Evolutionary conservation across 768 basidiomycete genomes (phyloP).

Genomic region (Pleurotus pulmonarius): DNA sequence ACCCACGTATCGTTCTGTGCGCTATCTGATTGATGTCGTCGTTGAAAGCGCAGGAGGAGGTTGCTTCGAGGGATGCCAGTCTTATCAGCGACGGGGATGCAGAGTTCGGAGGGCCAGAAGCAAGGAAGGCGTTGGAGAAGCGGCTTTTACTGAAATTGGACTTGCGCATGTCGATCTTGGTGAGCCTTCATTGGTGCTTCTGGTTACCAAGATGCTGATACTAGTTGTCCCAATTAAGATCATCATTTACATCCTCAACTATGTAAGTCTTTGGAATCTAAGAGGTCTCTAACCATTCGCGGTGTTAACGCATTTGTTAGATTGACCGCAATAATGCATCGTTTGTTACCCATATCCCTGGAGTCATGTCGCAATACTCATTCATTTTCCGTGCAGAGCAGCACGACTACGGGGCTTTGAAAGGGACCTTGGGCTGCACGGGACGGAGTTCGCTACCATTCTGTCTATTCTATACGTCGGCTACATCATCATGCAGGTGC

Average conservation of each 20-base stretch:
- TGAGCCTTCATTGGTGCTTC: background rate
- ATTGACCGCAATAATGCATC: constrained; percentile 71
- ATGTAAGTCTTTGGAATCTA: constrained; percentile 16
- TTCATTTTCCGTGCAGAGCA: constrained; percentile 32
- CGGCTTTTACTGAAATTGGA: constrained; percentile 47
- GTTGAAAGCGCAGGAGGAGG: constrained; percentile 16
- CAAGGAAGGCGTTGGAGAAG: constrained; percentile 22
- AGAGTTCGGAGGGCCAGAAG: constrained; percentile 10
- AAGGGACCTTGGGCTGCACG: constrained; percentile 51
- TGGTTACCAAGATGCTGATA: background rate
- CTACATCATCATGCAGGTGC: constrained; percentile 70
- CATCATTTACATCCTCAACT: constrained; percentile 45
- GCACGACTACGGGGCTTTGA: constrained; percentile 67
- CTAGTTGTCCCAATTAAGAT: constrained; percentile 17
- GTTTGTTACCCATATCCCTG: constrained; percentile 27
- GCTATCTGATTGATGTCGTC: constrained; percentile 22
- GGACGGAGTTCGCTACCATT: constrained; percentile 58
- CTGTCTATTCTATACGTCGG: constrained; percentile 64
- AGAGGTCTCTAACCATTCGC: background rate
- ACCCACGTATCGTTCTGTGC: constrained; percentile 17
- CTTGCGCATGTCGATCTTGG: constrained; percentile 41
- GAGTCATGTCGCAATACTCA: too few species aligned
- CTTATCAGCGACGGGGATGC: constrained; percentile 10
- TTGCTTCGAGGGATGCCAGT: constrained; percentile 18
- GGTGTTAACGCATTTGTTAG: constrained; percentile 43